phyloP scores from a whole-genome alignment of 345 rosid species.

The Eucalyptus tenuipes region DNA sequence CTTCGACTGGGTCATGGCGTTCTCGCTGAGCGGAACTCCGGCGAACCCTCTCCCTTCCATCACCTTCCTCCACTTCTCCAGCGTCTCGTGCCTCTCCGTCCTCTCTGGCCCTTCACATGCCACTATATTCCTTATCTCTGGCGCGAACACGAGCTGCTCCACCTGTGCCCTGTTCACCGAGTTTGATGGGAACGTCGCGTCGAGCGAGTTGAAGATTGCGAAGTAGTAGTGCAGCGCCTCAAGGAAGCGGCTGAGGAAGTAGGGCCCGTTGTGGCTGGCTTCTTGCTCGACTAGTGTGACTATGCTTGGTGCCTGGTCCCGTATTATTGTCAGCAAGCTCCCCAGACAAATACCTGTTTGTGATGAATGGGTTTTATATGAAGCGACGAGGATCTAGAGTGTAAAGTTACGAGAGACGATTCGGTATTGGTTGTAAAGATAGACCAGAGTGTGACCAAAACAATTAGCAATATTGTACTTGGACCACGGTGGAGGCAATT shows the following conservation, averaged over 20 bases:
- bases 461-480: not conserved
- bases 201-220: constrained; percentile 44
- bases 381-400: not conserved
- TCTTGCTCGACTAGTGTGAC: constrained; percentile 52
- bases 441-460: not conserved
- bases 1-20: constrained; percentile 51
- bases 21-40: constrained; percentile 37
- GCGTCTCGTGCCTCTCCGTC: constrained; percentile 42
- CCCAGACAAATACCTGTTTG: constrained; percentile 18
- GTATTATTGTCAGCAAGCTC: constrained; percentile 30
- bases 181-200: constrained; percentile 38
- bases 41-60: constrained; percentile 57
- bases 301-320: constrained; percentile 51
- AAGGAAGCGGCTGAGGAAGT: constrained; percentile 44
- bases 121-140: constrained; percentile 50
- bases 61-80: constrained; percentile 54
- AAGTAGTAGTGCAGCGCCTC: constrained; percentile 58
- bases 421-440: not conserved
- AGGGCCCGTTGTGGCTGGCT: constrained; percentile 52
- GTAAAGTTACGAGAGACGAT: not conserved
- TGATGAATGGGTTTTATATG: not conserved
- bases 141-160: constrained; percentile 43
- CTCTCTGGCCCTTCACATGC: constrained; percentile 53
- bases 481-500: constrained; percentile 44
- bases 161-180: constrained; percentile 45